These are phyloP conservation scores for Rubia balearica DNA, from an alignment of 305 asterid genomes.

Conservation along the genomic window DNA sequence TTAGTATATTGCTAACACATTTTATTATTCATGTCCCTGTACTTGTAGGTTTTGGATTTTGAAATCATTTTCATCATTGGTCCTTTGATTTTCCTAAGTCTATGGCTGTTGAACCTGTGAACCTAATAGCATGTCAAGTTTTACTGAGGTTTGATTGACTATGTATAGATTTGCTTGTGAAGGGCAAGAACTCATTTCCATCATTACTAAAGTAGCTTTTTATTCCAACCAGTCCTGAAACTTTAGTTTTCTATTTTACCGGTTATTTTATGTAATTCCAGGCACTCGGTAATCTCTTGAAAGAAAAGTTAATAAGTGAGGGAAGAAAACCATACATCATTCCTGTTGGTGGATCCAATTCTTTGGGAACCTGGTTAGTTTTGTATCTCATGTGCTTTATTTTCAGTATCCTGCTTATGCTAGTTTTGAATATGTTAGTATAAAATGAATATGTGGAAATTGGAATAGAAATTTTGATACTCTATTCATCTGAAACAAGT, in stretches of 20 bases:
- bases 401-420: slow-evolving; percentile 10
- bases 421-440: background rate
- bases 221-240: background rate
- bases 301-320: slow-evolving; percentile 67
- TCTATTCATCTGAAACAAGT: background rate
- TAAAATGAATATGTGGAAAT: background rate
- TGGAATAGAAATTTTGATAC: background rate
- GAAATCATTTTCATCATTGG: background rate
- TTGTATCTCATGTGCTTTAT: slow-evolving; percentile 13
- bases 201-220: background rate
- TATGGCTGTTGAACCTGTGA: background rate
- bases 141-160: background rate
- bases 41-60: background rate
- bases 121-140: background rate
- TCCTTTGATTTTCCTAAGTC: background rate
- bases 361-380: slow-evolving; percentile 89
- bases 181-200: background rate
- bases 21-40: background rate
- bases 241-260: background rate
- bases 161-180: background rate
- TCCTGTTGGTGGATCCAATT: slow-evolving; percentile 97
- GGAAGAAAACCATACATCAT: slow-evolving; percentile 91
- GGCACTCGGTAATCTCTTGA: slow-evolving; percentile 74
- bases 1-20: background rate
- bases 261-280: slow-evolving; percentile 22